A percentile compares a stretch with the other conserved stretches of the same genome.
Evolutionary conservation across 768 basidiomycete species (phyloP).

Genomic region (Russula earlei): DNA sequence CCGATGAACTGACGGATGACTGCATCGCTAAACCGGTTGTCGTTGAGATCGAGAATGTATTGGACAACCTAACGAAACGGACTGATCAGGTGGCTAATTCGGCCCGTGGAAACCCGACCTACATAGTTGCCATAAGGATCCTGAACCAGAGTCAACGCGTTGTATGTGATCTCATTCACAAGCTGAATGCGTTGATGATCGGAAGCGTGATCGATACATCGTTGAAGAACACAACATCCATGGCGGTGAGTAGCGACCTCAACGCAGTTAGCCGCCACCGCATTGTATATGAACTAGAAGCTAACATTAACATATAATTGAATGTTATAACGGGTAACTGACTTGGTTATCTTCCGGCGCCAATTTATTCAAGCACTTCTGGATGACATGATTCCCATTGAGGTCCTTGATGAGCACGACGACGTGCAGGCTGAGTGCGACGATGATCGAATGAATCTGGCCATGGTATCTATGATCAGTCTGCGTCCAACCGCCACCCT

Average conservation of each 20-base stretch:
- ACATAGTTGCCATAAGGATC: conserved; percentile 95
- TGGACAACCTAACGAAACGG: conserved; percentile 63
- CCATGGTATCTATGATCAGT: conserved; percentile 74
- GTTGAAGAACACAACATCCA: conserved; percentile 96
- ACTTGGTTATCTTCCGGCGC: conserved; percentile 98
- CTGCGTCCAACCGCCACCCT: conserved; percentile 37
- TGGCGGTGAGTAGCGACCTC: conserved; percentile 98
- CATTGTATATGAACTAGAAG: conserved; percentile 92
- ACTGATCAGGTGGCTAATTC: background rate
- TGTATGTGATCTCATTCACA: conserved; percentile 98
- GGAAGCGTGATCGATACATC: conserved; percentile 97
- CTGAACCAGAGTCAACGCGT: conserved; percentile 94
- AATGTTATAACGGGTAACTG: conserved; percentile 13
- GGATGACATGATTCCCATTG: conserved; percentile 96
- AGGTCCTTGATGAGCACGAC: conserved; percentile 98
- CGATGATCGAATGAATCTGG: conserved; percentile 95
- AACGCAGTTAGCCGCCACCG: conserved; percentile 96
- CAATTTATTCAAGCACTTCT: conserved; percentile 97
- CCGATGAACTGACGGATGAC: conserved; percentile 97
- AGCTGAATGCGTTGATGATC: conserved; percentile 92
- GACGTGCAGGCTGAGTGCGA: conserved; percentile 93
- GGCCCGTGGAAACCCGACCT: conserved; percentile 22
- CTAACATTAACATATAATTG: background rate
- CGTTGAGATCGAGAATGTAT: conserved; percentile 97
- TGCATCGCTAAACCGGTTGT: conserved; percentile 95